Evolutionary conservation across 345 rosid genomes (phyloP), one percentile per base, ranked within the genome.

Genomic region (Noccaea caerulescens): DNA sequence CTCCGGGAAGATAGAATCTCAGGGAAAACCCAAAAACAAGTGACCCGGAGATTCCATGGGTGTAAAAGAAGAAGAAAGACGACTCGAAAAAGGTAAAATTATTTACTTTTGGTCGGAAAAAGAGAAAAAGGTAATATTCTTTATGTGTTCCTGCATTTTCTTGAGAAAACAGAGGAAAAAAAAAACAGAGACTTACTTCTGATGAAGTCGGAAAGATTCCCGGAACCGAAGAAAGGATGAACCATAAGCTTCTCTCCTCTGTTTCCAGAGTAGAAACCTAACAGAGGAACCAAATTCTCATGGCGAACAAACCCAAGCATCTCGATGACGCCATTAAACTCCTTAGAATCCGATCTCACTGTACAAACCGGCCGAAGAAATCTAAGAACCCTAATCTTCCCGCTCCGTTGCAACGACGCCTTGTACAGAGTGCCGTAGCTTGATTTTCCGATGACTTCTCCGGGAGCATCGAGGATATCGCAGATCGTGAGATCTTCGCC

Each of bases 171-270:
- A 47, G 47, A 34, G 3, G 30, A 27, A 63, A 27, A 36, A 59
- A 55, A 50, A 68, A 34, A 44, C 1, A 62, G 60, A 71, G 41
- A 63, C 81, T 71, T 67, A 91, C 98, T 92, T 81, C 79, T 79
- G 43, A 91, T 83, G 82, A 86, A 91, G 45, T 86, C 84, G 30
- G 87, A 79, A 58, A 93, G 85, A 76, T 87, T 88, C 58, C 87
- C 96, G 60, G 76, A 85, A 66, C 64, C 49, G 62, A 81, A 84
- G 61, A 85, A 91, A 6, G 94, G 97, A 83, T 87, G 79, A 73
- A 93, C 81, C 46, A 93, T 88, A 59, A 93, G 98, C 90, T 93
- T 93, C 71, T 93, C 98, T 54, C 93, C 96, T 78, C 92, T 86
- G 6, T 85, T 82, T 10, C 98, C 98, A 20, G 76, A 87, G 55